Base-by-base conservation (phyloP, 208 protist genomes). In the Acanthamoeba sp. region DNA sequence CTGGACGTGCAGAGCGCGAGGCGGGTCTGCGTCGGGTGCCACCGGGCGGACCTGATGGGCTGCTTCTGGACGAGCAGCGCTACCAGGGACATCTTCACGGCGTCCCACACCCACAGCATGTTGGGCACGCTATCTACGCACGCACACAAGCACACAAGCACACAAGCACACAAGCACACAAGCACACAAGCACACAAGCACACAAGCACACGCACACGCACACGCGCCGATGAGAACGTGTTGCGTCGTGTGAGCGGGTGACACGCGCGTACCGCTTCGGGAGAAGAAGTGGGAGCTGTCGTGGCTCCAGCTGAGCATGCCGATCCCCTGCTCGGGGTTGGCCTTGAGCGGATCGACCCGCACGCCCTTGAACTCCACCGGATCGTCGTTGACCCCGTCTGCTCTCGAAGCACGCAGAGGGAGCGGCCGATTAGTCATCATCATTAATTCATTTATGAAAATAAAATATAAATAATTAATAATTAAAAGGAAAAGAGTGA, bases 281-380 rank as follows among this genome's bases (percentile, higher is more conserved):
- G 84, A 32, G 32, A 91, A 91, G 14, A 91, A 91, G 57, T 91
- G 57, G 16, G 84, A 42, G 6, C 52, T 29, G 36, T 91, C 84
- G 55, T 91, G 57, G 32, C 52, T 71, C 84, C 84, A 91, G 20
- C 57, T 69, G 52, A 91, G 84, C 84, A 91, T 64, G 50, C 84
- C 84, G 7, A 91, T 91, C 9, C 84, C 84, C 29, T 69, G 36
- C 55, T 91, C 52, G 2, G 84, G 84, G 32, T 91, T 69, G 84
- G 84, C 52, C 32, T 71, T 62, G 20, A 42, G 48, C 27, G 84
- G 84, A 45, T 91, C 84, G 16, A 45, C 32, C 12, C 57, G 48
- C n/a, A 91, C 57, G 57, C 42, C 27, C 36, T 59, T 62, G 36
- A 91, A 48, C 24, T 91, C 57, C 1, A 71, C 52, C 27, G 57